Evolutionary conservation across 495 filamentous ascomycete genomes (phyloP).

Genomic region (Penicillium mononematosum): DNA sequence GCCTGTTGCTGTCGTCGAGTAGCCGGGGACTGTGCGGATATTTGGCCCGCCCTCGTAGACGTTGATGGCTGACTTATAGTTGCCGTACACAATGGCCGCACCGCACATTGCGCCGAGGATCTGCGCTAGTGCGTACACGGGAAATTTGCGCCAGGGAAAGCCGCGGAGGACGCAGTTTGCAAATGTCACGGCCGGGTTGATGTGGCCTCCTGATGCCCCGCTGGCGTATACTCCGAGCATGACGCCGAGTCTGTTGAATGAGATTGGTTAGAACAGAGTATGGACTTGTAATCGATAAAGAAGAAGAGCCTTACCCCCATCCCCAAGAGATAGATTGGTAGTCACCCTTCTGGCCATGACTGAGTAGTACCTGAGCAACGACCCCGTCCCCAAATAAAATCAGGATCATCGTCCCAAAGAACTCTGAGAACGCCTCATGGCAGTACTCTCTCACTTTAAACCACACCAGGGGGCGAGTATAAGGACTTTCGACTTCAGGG

Average conservation of each 20-base stretch:
- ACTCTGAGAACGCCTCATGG: slow-evolving; percentile 61
- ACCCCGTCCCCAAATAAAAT: slow-evolving; percentile 63
- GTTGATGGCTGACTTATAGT: slow-evolving; percentile 56
- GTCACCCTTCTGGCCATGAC: slow-evolving; percentile 47
- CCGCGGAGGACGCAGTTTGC: slow-evolving; percentile 60
- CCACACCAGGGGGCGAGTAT: slow-evolving; percentile 42
- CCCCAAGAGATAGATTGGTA: slow-evolving; percentile 64
- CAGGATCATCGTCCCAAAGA: slow-evolving; percentile 62
- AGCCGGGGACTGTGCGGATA: slow-evolving; percentile 57
- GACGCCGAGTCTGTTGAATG: slow-evolving; percentile 45
- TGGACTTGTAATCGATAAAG: not conserved
- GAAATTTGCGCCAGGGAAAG: slow-evolving; percentile 60
- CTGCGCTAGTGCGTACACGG: slow-evolving; percentile 54
- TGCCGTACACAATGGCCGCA: slow-evolving; percentile 56
- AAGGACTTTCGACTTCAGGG: slow-evolving; percentile 4
- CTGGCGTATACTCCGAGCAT: slow-evolving; percentile 67
- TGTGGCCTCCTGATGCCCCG: slow-evolving; percentile 57
- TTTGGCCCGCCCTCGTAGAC: slow-evolving; percentile 52
- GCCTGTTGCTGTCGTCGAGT: slow-evolving; percentile 55
- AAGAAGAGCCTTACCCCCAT: slow-evolving; percentile 51
- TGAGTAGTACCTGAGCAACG: slow-evolving; percentile 60
- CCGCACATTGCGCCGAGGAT: slow-evolving; percentile 55
- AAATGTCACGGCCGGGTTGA: slow-evolving; percentile 67
- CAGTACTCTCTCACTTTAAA: slow-evolving; percentile 43
- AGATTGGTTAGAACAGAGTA: slow-evolving; percentile 11